Evolutionary conservation across 108 stramenopile genomes (phyloP), one percentile per base, ranked within the genome.

Genomic region (Pseudonitzschia delicatissima): DNA sequence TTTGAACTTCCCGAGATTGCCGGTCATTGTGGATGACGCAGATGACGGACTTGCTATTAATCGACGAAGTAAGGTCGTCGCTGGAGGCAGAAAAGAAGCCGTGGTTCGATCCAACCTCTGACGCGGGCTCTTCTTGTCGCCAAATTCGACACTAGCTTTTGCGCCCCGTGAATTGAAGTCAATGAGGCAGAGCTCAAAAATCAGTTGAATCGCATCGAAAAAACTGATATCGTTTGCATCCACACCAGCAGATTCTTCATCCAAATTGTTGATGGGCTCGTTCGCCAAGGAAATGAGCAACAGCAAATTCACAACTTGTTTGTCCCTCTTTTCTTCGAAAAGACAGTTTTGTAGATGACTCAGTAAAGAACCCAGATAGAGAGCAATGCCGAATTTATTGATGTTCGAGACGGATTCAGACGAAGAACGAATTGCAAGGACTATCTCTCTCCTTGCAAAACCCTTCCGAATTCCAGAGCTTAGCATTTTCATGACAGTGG

Each of bases 261-360:
- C 26, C 0, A 11, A 15, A 20, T 17, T 5, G 17, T 49, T 15
- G 28, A 34, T 17, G 40, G 77, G 52, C 15, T 42, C 40, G 21
- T 62, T 36, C 27, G 67, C 68, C 7, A 85, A 57, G 39, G 59
- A 36, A 23, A 81, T 42, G 3, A 92, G 71, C n/a, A 92, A 73
- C 9, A 80, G 83, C 15, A 87, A 62, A 63, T 93, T 90, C 13
- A 90, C 69, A 34, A 66, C 57, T 18, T 85, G 76, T 34, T 85
- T 76, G 11, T 87, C 87, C 40, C 89, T 61, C 53, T 84, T 87
- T 57, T 93, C 92, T 63, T 88, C 87, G 50, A 83, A 87, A 28
- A 93, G 63, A 60, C 76, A 87, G 4, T 80, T 50, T 42, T 83
- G 83, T 13, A 90, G 57, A 62, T 79, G 74, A 64, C 66, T 78